A percentile compares a stretch with the other conserved stretches of the same genome.
phyloP scores from a whole-genome alignment of 2,329 filamentous ascomycete species.

The Ophiostoma ips region DNA sequence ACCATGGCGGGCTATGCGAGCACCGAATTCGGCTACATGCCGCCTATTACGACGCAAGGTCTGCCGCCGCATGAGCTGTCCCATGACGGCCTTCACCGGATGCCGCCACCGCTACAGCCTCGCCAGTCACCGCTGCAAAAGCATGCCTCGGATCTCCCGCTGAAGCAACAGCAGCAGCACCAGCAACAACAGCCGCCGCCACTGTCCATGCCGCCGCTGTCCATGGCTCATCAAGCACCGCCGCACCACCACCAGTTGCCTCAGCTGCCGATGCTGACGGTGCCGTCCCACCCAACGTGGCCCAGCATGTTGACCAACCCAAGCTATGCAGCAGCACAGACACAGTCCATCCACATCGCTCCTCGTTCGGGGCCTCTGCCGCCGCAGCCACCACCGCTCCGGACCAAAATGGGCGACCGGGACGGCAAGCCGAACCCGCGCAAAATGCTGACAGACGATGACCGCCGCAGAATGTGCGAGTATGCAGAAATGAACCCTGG shows the following conservation, averaged over 20 bases:
- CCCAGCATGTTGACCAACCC: slow-evolving; percentile 71
- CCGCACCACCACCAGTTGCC: slow-evolving; percentile 28
- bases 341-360: neutral
- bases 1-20: slow-evolving; percentile 55
- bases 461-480: slow-evolving; percentile 84
- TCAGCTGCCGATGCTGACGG: slow-evolving; percentile 56
- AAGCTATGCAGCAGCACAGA: slow-evolving; percentile 45
- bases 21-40: slow-evolving; percentile 42
- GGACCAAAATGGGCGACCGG: slow-evolving; percentile 27
- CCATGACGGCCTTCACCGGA: slow-evolving; percentile 32
- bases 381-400: slow-evolving; percentile 36
- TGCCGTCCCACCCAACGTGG: slow-evolving; percentile 55
- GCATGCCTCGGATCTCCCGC: slow-evolving; percentile 1
- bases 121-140: slow-evolving; percentile 21
- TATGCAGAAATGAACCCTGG: slow-evolving; percentile 83
- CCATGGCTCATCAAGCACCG: slow-evolving; percentile 19
- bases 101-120: slow-evolving; percentile 36
- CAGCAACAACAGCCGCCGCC: neutral
- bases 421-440: slow-evolving; percentile 51
- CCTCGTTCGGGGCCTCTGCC: slow-evolving; percentile 2
- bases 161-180: slow-evolving; percentile 3
- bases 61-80: slow-evolving; percentile 25
- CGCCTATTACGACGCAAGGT: slow-evolving; percentile 29
- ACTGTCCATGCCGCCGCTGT: neutral
- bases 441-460: slow-evolving; percentile 80